Conservation (phyloP, 371 early-diverging fungal genomes). For the Mucor sp. region DNA sequence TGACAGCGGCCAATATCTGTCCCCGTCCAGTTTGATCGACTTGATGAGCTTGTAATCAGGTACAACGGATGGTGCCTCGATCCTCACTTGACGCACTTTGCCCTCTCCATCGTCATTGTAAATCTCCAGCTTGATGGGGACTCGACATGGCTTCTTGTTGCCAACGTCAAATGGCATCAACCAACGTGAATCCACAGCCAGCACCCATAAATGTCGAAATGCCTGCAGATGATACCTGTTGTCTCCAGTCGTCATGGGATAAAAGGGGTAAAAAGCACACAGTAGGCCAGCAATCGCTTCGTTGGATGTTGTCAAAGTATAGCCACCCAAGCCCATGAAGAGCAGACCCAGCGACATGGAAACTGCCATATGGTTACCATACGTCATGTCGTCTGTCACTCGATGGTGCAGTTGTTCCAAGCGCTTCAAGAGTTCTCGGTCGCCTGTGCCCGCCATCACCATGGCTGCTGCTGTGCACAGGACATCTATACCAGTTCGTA, state of each 20-base stretch:
- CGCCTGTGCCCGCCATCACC: constrained; percentile 85
- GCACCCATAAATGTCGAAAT: constrained; percentile 87
- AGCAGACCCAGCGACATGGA: constrained; percentile 86
- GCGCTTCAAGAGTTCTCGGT: constrained; percentile 57
- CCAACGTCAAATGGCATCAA: constrained; percentile 73
- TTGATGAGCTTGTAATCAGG: constrained; percentile 60
- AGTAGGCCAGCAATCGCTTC: constrained; percentile 73
- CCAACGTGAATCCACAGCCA: constrained; percentile 79
- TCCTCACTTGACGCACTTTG: constrained; percentile 20
- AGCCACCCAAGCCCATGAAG: constrained; percentile 80
- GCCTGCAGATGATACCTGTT: constrained; percentile 82
- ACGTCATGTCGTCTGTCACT: constrained; percentile 51
- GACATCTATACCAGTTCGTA: constrained; percentile 69
- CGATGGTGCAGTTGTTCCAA: constrained; percentile 59
- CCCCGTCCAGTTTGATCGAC: constrained; percentile 52
- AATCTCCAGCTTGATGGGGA: constrained; percentile 52
- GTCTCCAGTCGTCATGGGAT: constrained; percentile 65
- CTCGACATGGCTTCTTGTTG: constrained; percentile 56
- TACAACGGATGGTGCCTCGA: constrained; percentile 67
- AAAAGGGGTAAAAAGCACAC: constrained; percentile 80
- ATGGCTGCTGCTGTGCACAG: constrained; percentile 65
- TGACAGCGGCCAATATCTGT: constrained; percentile 63
- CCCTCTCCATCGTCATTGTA: constrained; percentile 29
- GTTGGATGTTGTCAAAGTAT: constrained; percentile 71
- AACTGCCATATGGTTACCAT: constrained; percentile 84